Percentiles rank a stretch among this genome's conserved stretches.
phyloP scores from a whole-genome alignment of 257 asterid species.

The Misopates orontium region DNA sequence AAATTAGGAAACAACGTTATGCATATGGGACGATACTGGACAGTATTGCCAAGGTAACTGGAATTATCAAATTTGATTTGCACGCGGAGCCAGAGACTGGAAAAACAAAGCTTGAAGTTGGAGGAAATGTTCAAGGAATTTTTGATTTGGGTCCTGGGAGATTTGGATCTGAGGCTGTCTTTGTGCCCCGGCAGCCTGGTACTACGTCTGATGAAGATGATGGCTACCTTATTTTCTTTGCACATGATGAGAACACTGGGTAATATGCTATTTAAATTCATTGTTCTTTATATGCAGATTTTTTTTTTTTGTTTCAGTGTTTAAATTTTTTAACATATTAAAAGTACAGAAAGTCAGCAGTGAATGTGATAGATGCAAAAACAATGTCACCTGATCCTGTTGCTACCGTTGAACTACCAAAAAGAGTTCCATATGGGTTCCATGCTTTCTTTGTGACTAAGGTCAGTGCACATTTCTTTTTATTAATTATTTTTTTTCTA shows the following conservation, averaged over 20 bases:
- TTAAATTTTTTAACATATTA: neutral
- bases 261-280: constrained; percentile 25
- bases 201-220: constrained; percentile 82
- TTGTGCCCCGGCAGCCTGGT: constrained; percentile 79
- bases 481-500: neutral
- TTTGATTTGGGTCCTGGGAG: constrained; percentile 84
- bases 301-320: neutral
- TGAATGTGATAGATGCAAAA: constrained; percentile 85
- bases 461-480: constrained; percentile 41
- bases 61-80: constrained; percentile 85
- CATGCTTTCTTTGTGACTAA: constrained; percentile 93
- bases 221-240: constrained; percentile 93
- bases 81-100: constrained; percentile 76
- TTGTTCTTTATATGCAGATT: neutral
- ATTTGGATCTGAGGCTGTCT: constrained; percentile 92
- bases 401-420: constrained; percentile 78
- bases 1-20: constrained; percentile 78
- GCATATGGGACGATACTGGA: constrained; percentile 82
- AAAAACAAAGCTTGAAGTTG: constrained; percentile 83
- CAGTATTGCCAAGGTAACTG: constrained; percentile 83
- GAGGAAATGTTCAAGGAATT: constrained; percentile 84
- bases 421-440: constrained; percentile 91
- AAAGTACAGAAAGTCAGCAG: constrained; percentile 71
- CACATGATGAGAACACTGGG: constrained; percentile 87
- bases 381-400: constrained; percentile 91